phyloP scores from a whole-genome alignment of 2,329 filamentous ascomycete genomes.

The Elsinoe australis region DNA sequence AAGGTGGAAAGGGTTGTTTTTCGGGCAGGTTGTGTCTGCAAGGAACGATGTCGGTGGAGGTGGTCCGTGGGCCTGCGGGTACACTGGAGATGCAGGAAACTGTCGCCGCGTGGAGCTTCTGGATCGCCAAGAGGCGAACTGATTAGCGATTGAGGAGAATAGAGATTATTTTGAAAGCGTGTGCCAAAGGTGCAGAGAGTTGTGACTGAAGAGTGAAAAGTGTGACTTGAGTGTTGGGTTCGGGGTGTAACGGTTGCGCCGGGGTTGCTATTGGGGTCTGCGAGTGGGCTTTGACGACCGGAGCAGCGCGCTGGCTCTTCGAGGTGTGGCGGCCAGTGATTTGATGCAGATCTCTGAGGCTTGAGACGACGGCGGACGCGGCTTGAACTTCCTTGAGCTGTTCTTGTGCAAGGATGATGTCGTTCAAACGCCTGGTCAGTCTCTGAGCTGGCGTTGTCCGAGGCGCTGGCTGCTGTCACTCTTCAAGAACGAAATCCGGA shows the following conservation, averaged over 20 bases:
- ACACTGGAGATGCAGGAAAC: slow-evolving; percentile 18
- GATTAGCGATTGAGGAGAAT: neutral
- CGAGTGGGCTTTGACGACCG: too few species aligned
- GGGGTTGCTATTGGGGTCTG: neutral
- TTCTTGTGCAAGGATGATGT: too few species aligned
- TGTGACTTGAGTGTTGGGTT: neutral
- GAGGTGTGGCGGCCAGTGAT: slow-evolving; percentile 3
- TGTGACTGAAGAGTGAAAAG: slow-evolving; percentile 1
- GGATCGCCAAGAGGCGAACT: neutral
- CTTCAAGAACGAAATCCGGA: too few species aligned
- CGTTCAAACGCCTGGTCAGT: too few species aligned
- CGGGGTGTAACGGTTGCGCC: neutral
- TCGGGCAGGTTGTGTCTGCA: neutral
- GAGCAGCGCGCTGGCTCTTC: neutral
- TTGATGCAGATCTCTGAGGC: slow-evolving; percentile 12
- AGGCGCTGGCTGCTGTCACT: too few species aligned
- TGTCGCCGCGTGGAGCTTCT: slow-evolving; percentile 17
- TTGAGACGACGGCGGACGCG: slow-evolving; percentile 7
- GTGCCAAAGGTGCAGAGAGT: neutral
- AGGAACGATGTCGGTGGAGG: neutral
- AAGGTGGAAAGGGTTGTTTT: neutral
- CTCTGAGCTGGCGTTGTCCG: too few species aligned
- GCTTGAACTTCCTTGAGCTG: slow-evolving; percentile 1
- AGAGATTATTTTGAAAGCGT: neutral
- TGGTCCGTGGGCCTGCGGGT: slow-evolving; percentile 15